Evolutionary conservation across 2,329 filamentous ascomycete species (phyloP), one percentile per base, ranked within the genome.

Genomic region (Alternaria sp.): DNA sequence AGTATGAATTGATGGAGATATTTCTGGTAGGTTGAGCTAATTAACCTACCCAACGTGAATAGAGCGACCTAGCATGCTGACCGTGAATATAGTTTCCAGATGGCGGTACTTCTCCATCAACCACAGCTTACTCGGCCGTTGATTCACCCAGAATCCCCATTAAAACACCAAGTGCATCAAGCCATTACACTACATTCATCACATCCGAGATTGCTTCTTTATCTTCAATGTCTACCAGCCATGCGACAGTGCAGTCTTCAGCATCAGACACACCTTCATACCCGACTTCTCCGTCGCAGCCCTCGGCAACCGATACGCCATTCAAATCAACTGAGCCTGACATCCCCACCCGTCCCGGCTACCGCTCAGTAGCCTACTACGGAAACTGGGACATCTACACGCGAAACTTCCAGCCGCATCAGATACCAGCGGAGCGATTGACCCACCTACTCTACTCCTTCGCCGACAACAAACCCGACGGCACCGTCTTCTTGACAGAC

Each of bases 401-500:
- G 37, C 88, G 93, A 54, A 90, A 94, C 70, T 90, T 95, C 74
- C 85, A 88, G n/a, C 93, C 93, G 0, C 90, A 96, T 72, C 88
- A 96, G 73, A 84, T 98, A 5, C 91, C 91, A 0, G 87, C 84
- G 3, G 86, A 93, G 54, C 90, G 91, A 55, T 85, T 97, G 40
- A 98, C 93, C 0, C 94, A 98, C 72, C 80, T 98, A 4, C 86
- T 97, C 14, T 97, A 97, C 70, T 85, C 93, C 14, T 98, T 98
- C 79, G 94, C 92, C 72, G 96, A 97, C 74, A 86, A 97, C 58
- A 85, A 86, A 3, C 91, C 94, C 3, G 87, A 85, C 31, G 94
- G 94, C 49, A 91, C 96, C 78, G 92, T 78, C 41, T 60, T 69
- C 44, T 51, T 74, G 9, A 72, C 66, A 4, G 72, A 75, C 56